phyloP scores from a whole-genome alignment of 2,329 filamentous ascomycete species.

The Cladosporium sphaerospermum region DNA sequence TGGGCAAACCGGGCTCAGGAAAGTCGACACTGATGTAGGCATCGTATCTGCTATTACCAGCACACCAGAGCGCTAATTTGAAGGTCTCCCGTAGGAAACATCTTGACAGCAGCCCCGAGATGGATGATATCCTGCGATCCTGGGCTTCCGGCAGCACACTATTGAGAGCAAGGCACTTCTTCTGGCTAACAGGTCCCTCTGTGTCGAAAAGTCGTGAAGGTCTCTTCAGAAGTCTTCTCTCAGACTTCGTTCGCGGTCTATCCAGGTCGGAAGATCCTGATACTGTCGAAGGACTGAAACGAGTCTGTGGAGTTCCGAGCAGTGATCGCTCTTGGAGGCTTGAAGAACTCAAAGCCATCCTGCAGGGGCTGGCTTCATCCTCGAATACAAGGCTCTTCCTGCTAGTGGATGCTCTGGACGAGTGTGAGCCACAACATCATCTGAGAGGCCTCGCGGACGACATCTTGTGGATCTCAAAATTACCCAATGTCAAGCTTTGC shows the following conservation, averaged over 20 bases:
- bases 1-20: slow-evolving; percentile 13
- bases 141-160: not conserved
- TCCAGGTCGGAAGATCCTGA: not conserved
- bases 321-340: not conserved
- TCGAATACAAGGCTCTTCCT: not conserved
- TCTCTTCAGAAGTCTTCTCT: not conserved
- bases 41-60: too few relatives aligned
- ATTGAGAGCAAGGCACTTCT: not conserved
- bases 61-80: too few relatives aligned
- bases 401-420: not conserved
- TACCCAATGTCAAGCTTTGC: not conserved
- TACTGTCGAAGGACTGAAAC: not conserved
- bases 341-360: not conserved
- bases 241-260: not conserved
- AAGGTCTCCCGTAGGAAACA: not conserved
- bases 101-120: not conserved
- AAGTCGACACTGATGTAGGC: slow-evolving; percentile 12
- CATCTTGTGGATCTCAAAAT: not conserved
- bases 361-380: not conserved
- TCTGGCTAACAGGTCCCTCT: not conserved
- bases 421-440: not conserved
- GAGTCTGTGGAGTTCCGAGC: not conserved
- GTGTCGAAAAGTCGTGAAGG: not conserved
- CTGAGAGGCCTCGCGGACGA: not conserved
- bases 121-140: not conserved